These are phyloP conservation scores for Ceratocystis alfenasii DNA, from an alignment of 2,329 filamentous ascomycete genomes.

Conservation along the genomic window DNA sequence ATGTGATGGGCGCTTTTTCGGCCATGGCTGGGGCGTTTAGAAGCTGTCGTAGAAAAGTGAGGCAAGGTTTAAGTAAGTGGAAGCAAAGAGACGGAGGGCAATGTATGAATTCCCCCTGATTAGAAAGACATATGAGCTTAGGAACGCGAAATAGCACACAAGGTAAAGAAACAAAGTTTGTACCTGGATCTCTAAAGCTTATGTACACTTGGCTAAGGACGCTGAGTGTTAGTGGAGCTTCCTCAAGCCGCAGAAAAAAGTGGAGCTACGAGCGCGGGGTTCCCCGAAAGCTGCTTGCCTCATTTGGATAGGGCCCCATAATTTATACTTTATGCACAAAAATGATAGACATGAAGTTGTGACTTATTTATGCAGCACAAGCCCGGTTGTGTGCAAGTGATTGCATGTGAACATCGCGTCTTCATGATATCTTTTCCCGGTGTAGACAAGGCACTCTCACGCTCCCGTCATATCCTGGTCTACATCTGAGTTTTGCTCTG, in stretches of 20 bases:
- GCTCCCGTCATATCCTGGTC: constrained; percentile 14
- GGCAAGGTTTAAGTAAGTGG: neutral
- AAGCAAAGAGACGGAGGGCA: neutral
- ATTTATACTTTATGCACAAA: neutral
- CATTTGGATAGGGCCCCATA: constrained; percentile 1
- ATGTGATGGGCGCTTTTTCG: constrained; percentile 59
- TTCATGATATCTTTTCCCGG: neutral
- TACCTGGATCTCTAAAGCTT: neutral
- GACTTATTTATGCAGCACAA: neutral
- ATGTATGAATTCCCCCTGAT: no score
- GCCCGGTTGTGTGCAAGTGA: neutral
- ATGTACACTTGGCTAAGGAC: neutral
- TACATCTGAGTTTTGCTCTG: neutral
- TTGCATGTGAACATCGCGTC: neutral
- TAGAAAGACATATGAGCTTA: no score
- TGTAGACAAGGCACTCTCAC: neutral
- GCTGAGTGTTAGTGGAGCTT: neutral
- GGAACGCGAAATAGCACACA: no score
- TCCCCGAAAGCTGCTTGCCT: constrained; percentile 18
- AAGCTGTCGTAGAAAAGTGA: neutral
- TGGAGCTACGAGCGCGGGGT: constrained; percentile 19
- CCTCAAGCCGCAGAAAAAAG: constrained; percentile 12
- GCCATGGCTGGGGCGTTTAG: constrained; percentile 21
- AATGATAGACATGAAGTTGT: neutral
- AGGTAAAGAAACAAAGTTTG: no score